Percentiles rank a stretch among this genome's conserved stretches.
These are phyloP conservation scores for Colletotrichum salicis DNA, from an alignment of 2,329 filamentous ascomycete genomes.

Conservation along the genomic window DNA sequence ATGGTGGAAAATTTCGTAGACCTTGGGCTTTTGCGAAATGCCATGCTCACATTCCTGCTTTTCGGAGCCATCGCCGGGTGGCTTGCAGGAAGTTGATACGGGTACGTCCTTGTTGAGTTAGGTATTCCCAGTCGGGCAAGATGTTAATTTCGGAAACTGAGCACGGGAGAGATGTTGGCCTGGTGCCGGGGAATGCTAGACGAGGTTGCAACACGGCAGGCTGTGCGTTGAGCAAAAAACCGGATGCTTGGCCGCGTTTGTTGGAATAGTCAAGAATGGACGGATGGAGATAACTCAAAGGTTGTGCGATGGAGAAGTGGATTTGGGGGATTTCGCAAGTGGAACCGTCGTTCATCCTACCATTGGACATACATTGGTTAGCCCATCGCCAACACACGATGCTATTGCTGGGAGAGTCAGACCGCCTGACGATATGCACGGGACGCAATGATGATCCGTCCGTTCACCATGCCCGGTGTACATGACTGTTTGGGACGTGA, in stretches of 20 bases:
- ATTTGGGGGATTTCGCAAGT: not conserved
- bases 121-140: not conserved
- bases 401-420: slow-evolving; percentile 3
- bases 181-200: slow-evolving; percentile 19
- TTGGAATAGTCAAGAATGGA: slow-evolving; percentile 14
- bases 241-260: not conserved
- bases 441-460: slow-evolving; percentile 12
- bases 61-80: slow-evolving; percentile 2
- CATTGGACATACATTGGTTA: not conserved
- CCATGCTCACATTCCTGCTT: slow-evolving; percentile 25
- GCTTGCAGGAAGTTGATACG: not conserved
- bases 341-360: slow-evolving; percentile 15
- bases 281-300: slow-evolving; percentile 8
- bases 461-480: slow-evolving; percentile 16
- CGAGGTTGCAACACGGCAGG: slow-evolving; percentile 6
- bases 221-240: slow-evolving; percentile 1
- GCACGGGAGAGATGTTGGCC: not conserved
- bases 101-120: slow-evolving; percentile 3
- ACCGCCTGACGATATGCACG: slow-evolving; percentile 6
- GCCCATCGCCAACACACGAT: slow-evolving; percentile 13
- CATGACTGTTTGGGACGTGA: slow-evolving; percentile 2
- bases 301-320: slow-evolving; percentile 24
- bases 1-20: slow-evolving; percentile 6
- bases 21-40: slow-evolving; percentile 14
- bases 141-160: slow-evolving; percentile 3